A percentile compares a stretch with the other conserved stretches of the same genome.
Conservation (phyloP, 1,284 basidiomycete genomes). For the Lentinus polychrous region DNA sequence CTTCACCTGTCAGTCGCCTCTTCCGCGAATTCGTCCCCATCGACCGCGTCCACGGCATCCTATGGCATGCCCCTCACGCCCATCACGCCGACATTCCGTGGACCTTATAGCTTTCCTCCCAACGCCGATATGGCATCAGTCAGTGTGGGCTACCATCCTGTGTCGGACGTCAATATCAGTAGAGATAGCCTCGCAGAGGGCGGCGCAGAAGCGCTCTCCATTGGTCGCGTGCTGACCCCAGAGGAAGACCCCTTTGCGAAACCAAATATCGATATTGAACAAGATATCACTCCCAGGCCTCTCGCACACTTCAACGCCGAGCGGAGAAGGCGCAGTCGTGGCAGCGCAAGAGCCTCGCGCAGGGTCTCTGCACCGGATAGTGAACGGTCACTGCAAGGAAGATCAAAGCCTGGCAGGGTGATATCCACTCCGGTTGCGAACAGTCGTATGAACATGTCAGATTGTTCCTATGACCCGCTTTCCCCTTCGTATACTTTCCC, state of each 20-base stretch:
- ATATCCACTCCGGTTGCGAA: neutral
- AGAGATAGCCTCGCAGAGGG: constrained; percentile 7
- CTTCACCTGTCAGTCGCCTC: constrained; percentile 19
- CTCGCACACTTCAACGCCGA: constrained; percentile 8
- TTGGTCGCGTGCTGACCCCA: constrained; percentile 26
- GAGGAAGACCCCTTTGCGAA: constrained; percentile 27
- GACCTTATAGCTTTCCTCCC: neutral
- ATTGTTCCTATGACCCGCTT: neutral
- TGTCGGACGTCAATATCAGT: constrained; percentile 5
- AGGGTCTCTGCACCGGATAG: neutral
- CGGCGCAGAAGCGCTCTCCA: constrained; percentile 15
- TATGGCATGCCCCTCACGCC: constrained; percentile 14
- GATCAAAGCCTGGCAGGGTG: neutral
- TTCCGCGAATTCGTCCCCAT: constrained; percentile 17
- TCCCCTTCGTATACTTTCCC: constrained; percentile 17
- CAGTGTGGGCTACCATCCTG: neutral
- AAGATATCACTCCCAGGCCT: constrained; percentile 12
- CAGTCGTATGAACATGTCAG: neutral
- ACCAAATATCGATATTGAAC: constrained; percentile 16
- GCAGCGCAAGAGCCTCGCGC: neutral
- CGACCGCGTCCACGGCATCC: constrained; percentile 15
- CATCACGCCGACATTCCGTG: constrained; percentile 1
- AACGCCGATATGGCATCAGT: neutral
- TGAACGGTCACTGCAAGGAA: neutral
- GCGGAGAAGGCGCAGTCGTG: constrained; percentile 6